phyloP scores from a whole-genome alignment of 768 basidiomycete genomes.

The Boletus rubescentipes region DNA sequence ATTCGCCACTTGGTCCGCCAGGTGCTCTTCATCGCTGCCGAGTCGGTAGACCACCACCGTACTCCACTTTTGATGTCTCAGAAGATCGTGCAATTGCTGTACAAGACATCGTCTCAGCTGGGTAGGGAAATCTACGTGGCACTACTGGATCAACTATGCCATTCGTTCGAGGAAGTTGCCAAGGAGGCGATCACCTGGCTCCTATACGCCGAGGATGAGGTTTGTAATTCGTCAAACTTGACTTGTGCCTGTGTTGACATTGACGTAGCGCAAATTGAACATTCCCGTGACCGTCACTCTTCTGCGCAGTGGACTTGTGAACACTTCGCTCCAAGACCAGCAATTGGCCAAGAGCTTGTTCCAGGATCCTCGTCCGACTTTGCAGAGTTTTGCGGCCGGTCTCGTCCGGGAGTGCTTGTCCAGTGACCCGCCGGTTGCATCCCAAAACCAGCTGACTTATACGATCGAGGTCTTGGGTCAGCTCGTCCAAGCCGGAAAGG shows the following conservation, averaged over 20 bases:
- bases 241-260: constrained; percentile 4
- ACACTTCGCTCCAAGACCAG: constrained; percentile 76
- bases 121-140: constrained; percentile 93
- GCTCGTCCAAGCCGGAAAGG: constrained; percentile 70
- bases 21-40: constrained; percentile 77
- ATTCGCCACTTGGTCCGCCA: constrained; percentile 82
- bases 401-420: constrained; percentile 86
- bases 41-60: constrained; percentile 75
- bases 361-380: constrained; percentile 70
- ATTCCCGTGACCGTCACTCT: constrained; percentile 91
- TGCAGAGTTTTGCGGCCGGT: constrained; percentile 80
- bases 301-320: constrained; percentile 79
- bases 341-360: constrained; percentile 85
- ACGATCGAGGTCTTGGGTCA: constrained; percentile 81
- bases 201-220: constrained; percentile 94
- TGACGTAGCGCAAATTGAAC: constrained; percentile 86
- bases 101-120: constrained; percentile 82
- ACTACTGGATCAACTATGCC: constrained; percentile 85
- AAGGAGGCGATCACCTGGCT: constrained; percentile 98
- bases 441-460: constrained; percentile 75
- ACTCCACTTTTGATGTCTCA: constrained; percentile 93
- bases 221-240: constrained; percentile 35
- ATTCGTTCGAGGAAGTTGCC: constrained; percentile 85
- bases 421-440: constrained; percentile 74
- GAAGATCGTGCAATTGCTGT: constrained; percentile 93